Percentiles rank a stretch among this genome's conserved stretches.
These are phyloP conservation scores for Spergularia marina DNA, from an alignment of 148 eudicot genomes.

Conservation along the genomic window DNA sequence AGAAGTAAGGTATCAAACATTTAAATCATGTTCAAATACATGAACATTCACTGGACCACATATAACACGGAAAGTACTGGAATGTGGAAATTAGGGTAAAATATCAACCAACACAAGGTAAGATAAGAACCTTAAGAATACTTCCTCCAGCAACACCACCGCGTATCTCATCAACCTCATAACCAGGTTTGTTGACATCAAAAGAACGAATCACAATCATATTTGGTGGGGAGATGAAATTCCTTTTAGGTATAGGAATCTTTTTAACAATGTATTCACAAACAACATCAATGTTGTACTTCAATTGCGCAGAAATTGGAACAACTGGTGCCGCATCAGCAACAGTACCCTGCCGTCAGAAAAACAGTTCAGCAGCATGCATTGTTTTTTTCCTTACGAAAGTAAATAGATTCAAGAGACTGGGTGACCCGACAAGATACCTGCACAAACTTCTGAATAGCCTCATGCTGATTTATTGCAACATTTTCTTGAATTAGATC, in stretches of 20 bases:
- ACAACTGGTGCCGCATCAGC: conserved; percentile 94
- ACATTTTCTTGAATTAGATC: conserved; percentile 97
- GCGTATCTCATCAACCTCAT: conserved; percentile 85
- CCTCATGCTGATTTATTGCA: conserved; percentile 94
- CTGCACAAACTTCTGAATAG: conserved; percentile 88
- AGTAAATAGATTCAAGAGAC: not conserved
- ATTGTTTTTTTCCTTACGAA: not conserved
- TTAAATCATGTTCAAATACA: not conserved
- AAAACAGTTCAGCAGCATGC: not conserved
- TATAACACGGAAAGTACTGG: not conserved
- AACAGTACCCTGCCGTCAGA: conserved; percentile 68
- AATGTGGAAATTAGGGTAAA: not conserved
- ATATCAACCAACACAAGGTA: not conserved
- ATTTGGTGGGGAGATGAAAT: conserved; percentile 87
- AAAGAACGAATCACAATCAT: conserved; percentile 97
- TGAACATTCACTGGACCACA: not conserved
- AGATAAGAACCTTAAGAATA: conserved; percentile 68
- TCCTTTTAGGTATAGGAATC: conserved; percentile 90
- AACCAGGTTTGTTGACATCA: conserved; percentile 97
- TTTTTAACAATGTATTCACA: conserved; percentile 85
- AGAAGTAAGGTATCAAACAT: no score
- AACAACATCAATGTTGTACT: conserved; percentile 93
- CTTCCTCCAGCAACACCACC: conserved; percentile 99
- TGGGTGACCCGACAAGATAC: conserved; percentile 26
- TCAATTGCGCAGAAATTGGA: conserved; percentile 92